Base-by-base conservation (phyloP, 2,329 filamentous ascomycete genomes). In the Sarocladium strictum region DNA sequence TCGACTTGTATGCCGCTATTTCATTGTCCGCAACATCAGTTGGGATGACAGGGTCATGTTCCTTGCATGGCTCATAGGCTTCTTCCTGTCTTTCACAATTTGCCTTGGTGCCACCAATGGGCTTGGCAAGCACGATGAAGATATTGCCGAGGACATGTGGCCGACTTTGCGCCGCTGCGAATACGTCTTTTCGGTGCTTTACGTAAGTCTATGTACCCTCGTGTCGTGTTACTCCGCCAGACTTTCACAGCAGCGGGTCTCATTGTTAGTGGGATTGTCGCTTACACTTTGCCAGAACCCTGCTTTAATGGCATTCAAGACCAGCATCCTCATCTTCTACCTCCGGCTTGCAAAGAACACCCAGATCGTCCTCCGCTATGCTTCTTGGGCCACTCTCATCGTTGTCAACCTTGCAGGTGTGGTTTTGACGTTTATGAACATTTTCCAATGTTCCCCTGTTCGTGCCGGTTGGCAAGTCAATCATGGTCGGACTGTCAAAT, bases 251-350 rank as follows among this genome's bases (percentile, higher is more conserved):
- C n/a, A n/a, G n/a, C n/a, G n/a, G n/a, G n/a, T n/a, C n/a, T n/a
- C n/a, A n/a, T n/a, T n/a, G n/a, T n/a, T n/a, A n/a, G 9, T 53
- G 17, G 23, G 17, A 23, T 33, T 35, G 17, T 24, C 17, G 17
- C 51, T 62, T 49, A 63, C 54, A 24, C 21, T 2, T 15, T 19
- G 4, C 10, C n/a, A 92, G 85, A 95, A 96, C 65, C 91, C 91
- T 12, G 87, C 89, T 3, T 76, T 96, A 55, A 95, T 96, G 89
- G 85, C 87, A 2, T 90, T 90, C 52, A 97, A 97, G 72, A 91
- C 89, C 0, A 95, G 90, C n/a, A 89, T 97, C 62, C 77, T 97
- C 56, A 79, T 94, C 53, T 97, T 97, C 69, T 97, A 95, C 71
- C 77, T 97, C 51, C 86, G 87, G 38, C 77, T 97, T 49, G 89